These are phyloP conservation scores for Dicorynia guianensis DNA, from an alignment of 306 rosid species.

Conservation along the genomic window DNA sequence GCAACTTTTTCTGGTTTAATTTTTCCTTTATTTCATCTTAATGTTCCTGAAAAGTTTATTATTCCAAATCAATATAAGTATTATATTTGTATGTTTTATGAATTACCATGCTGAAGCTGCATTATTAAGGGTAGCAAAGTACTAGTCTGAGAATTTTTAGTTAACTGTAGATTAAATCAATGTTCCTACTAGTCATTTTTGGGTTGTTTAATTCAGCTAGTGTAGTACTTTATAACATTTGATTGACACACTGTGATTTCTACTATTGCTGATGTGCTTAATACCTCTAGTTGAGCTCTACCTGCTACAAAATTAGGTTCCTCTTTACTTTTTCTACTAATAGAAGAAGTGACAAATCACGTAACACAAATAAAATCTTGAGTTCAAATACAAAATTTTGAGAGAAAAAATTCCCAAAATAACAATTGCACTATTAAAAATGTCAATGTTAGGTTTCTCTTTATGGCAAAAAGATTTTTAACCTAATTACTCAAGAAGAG, in stretches of 20 bases:
- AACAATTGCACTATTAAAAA: too few species aligned
- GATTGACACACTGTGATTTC: background rate
- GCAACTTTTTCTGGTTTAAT: background rate
- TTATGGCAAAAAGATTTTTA: too few species aligned
- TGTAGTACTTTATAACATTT: background rate
- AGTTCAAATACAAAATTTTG: too few species aligned
- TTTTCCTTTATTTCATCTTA: background rate
- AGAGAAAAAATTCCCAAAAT: too few species aligned
- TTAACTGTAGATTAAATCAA: background rate
- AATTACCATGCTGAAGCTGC: conserved; percentile 1
- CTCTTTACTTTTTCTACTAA: too few species aligned
- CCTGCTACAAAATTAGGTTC: too few species aligned
- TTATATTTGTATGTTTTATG: conserved; percentile 22
- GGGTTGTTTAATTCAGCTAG: background rate
- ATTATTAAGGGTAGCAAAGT: conserved; percentile 17
- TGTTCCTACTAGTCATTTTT: background rate
- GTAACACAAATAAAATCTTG: too few species aligned
- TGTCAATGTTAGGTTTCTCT: too few species aligned
- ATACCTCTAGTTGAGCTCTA: too few species aligned
- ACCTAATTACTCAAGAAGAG: too few species aligned
- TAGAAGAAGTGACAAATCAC: too few species aligned
- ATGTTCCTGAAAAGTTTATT: background rate
- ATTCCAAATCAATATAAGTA: conserved; percentile 16
- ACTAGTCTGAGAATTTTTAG: background rate
- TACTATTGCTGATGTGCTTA: background rate